These are phyloP conservation scores for Pachysolen tannophilus DNA, from an alignment of 805 yeast genomes.

Conservation along the genomic window DNA sequence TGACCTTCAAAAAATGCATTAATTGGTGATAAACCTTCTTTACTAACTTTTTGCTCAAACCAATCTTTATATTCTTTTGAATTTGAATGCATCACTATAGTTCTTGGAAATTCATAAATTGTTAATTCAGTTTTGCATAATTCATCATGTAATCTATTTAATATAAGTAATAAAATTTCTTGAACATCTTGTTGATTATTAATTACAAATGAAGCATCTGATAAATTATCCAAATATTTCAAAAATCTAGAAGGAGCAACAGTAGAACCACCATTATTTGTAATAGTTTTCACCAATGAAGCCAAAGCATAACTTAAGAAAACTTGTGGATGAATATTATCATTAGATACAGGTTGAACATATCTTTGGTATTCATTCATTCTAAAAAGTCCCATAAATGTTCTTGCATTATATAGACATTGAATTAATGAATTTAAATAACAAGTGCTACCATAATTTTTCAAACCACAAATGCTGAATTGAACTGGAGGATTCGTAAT, in stretches of 20 bases:
- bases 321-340: too few relatives aligned
- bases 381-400: slow-evolving; percentile 14
- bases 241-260: slow-evolving; percentile 62
- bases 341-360: too few relatives aligned
- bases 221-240: slow-evolving; percentile 37
- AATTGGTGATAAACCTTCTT: slow-evolving; percentile 61
- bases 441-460: slow-evolving; percentile 68
- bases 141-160: slow-evolving; percentile 67
- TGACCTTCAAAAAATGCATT: slow-evolving; percentile 68
- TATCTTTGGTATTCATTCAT: background rate
- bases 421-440: slow-evolving; percentile 72
- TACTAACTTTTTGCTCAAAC: slow-evolving; percentile 42
- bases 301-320: slow-evolving; percentile 43
- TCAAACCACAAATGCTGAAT: slow-evolving; percentile 43
- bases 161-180: slow-evolving; percentile 58
- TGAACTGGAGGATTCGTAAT: background rate
- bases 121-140: slow-evolving; percentile 23
- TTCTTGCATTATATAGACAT: slow-evolving; percentile 35
- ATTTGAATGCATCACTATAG: slow-evolving; percentile 13
- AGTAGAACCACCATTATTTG: slow-evolving; percentile 47
- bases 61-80: slow-evolving; percentile 50
- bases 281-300: slow-evolving; percentile 49
- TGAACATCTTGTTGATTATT: slow-evolving; percentile 78
- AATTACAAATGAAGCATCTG: slow-evolving; percentile 66
- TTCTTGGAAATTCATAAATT: slow-evolving; percentile 12